Evolutionary conservation across 73 alveolate genomes (phyloP).

Genomic region (Durusdinium trenchii): DNA sequence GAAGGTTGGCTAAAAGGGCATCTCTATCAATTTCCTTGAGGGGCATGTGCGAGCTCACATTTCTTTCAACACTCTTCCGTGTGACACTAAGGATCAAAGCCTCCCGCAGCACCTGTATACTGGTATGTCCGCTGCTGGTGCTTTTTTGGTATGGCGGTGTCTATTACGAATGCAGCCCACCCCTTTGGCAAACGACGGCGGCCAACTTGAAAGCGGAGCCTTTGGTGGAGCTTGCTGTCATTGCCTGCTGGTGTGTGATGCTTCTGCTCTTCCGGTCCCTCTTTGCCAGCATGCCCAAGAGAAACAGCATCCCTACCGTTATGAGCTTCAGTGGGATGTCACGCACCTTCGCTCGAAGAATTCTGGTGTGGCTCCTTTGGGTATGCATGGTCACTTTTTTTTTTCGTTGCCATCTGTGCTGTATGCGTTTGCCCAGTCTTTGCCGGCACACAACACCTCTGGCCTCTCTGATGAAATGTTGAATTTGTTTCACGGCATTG

Average conservation of each 20-base stretch:
- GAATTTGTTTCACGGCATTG: constrained; percentile 15
- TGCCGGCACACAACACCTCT: constrained; percentile 56
- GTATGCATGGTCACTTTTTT: constrained; percentile 1
- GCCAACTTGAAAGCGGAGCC: too few species aligned
- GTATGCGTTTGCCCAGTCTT: constrained; percentile 60
- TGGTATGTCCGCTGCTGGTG: too few species aligned
- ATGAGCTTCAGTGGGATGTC: background rate
- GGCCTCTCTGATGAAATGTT: constrained; percentile 34
- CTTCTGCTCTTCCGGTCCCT: constrained; percentile 49
- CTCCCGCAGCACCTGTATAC: too few species aligned
- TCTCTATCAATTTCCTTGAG: too few species aligned
- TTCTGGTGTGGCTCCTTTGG: constrained; percentile 43
- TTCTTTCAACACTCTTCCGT: too few species aligned
- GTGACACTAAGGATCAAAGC: too few species aligned
- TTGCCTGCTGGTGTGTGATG: constrained; percentile 48
- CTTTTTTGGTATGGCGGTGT: too few species aligned
- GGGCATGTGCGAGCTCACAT: too few species aligned
- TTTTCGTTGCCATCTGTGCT: constrained; percentile 70
- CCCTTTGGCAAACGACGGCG: constrained; percentile 12
- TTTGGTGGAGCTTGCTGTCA: background rate
- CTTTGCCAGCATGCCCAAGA: constrained; percentile 17
- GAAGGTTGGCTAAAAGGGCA: too few species aligned
- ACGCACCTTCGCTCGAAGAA: too few species aligned
- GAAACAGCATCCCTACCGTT: too few species aligned
- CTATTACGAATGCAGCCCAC: constrained; percentile 58